Conservation (phyloP, 345 rosid genomes). For the Hypericum perforatum region DNA sequence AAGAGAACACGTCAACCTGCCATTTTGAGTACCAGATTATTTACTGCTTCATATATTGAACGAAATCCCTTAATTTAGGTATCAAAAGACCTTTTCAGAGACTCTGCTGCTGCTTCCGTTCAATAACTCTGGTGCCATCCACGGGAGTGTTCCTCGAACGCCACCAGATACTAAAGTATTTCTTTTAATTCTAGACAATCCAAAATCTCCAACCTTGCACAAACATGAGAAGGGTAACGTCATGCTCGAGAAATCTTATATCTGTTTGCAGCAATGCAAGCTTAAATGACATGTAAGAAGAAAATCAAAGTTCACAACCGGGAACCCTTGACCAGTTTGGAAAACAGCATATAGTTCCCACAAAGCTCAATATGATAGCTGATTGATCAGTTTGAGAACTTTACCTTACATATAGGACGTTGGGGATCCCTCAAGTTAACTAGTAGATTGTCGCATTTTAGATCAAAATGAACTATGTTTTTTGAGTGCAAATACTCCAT, state of each 20-base stretch:
- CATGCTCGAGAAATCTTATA: slow-evolving; percentile 6
- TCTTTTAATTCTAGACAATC: slow-evolving; percentile 57
- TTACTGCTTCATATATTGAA: slow-evolving; percentile 1
- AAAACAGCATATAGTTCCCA: slow-evolving; percentile 4
- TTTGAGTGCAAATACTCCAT: slow-evolving; percentile 69
- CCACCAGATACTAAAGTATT: slow-evolving; percentile 65
- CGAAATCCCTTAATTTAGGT: background rate
- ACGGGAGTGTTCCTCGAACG: slow-evolving; percentile 65
- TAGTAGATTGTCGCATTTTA: slow-evolving; percentile 58
- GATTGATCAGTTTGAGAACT: background rate
- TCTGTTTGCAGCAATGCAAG: background rate
- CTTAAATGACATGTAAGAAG: background rate
- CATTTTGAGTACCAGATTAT: slow-evolving; percentile 6
- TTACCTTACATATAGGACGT: slow-evolving; percentile 63
- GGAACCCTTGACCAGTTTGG: background rate
- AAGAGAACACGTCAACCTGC: slow-evolving; percentile 60
- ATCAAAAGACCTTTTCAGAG: slow-evolving; percentile 46
- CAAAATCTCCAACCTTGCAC: slow-evolving; percentile 61
- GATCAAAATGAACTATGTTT: slow-evolving; percentile 63
- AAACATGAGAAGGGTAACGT: background rate
- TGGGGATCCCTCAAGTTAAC: slow-evolving; percentile 57
- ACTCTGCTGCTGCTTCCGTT: slow-evolving; percentile 57
- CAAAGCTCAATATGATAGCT: background rate
- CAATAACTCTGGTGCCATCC: slow-evolving; percentile 67
- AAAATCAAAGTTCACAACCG: background rate